Evolutionary conservation across 345 rosid species (phyloP), one percentile per base, ranked within the genome.

Genomic region (Clarkia xantiana): DNA sequence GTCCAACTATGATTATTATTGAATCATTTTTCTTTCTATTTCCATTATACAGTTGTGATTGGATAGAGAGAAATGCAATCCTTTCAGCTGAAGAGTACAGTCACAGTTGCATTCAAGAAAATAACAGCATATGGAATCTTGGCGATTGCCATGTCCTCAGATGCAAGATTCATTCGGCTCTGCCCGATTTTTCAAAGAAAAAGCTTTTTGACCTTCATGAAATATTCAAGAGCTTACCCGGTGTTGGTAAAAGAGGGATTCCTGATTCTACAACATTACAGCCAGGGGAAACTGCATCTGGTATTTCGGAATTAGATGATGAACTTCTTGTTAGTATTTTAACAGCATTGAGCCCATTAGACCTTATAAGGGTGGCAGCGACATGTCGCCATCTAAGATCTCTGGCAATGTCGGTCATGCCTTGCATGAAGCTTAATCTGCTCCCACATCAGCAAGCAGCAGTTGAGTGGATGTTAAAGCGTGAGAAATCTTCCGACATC

Each of bases 31-130:
- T 13, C 12, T 38, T 43, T 3, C 47, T 58, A n/a, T 71, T 52
- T 74, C 76, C 93, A n/a, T n/a, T n/a, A n/a, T n/a, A n/a, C n/a
- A 91, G 98, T 67, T 81, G 88, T 66, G 86, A 91, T 69, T 91
- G 98, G 98, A 62, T 34, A 44, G 70, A 71, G 70, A 71, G 98
- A 67, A 69, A 55, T 43, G 58, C 71, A 41, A 57, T 86, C 64
- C 71, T 76, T 58, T 67, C 58, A 52, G 67, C 67, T 47, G 65
- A 62, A 55, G 63, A 51, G 55, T 45, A 53, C 64, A 60, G 54
- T 70, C 64, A 53, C 45, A 48, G 60, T 53, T 55, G 43, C 11
- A 41, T 39, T 64, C 72, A 63, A 55, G 67, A 67, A 36, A 49
- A 45, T 53, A 55, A 38, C 40, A 67, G 65, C 51, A 55, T 79